Percentiles rank a stretch among this genome's conserved stretches.
Evolutionary conservation across 345 rosid species (phyloP).

Genomic region (Lumnitzera racemosa): DNA sequence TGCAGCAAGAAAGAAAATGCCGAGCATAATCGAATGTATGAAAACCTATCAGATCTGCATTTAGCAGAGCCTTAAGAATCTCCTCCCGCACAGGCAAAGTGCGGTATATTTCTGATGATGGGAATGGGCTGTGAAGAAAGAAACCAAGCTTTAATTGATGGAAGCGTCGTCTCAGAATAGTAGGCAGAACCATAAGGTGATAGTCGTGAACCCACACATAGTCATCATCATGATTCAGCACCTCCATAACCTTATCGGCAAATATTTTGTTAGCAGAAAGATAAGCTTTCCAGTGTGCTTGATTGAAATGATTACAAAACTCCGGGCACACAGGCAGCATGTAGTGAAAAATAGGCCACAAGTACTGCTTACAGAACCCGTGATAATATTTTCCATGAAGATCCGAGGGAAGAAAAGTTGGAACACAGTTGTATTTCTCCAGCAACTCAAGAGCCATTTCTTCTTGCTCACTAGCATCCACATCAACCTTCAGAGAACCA

Average conservation of each 20-base stretch:
- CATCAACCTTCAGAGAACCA: slow-evolving; percentile 36
- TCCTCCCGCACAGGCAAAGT: slow-evolving; percentile 38
- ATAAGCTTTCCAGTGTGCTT: slow-evolving; percentile 34
- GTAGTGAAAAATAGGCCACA: slow-evolving; percentile 51
- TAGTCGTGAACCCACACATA: slow-evolving; percentile 45
- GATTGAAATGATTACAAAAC: slow-evolving; percentile 27
- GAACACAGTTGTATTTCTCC: slow-evolving; percentile 35
- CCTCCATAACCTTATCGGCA: slow-evolving; percentile 41
- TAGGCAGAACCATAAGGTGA: slow-evolving; percentile 41
- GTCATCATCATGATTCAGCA: slow-evolving; percentile 31
- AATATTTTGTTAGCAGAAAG: slow-evolving; percentile 35
- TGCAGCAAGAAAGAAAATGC: slow-evolving; percentile 42
- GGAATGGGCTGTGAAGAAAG: slow-evolving; percentile 46
- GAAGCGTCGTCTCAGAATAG: slow-evolving; percentile 35
- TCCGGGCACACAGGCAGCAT: slow-evolving; percentile 37
- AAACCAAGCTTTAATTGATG: slow-evolving; percentile 34
- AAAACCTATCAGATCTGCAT: slow-evolving; percentile 40
- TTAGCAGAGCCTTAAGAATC: slow-evolving; percentile 31
- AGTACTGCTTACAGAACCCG: slow-evolving; percentile 38
- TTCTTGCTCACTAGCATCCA: slow-evolving; percentile 31
- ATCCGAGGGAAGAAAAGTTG: slow-evolving; percentile 37
- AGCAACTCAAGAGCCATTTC: slow-evolving; percentile 30
- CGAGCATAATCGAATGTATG: slow-evolving; percentile 47
- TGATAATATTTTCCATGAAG: slow-evolving; percentile 28
- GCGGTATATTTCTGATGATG: slow-evolving; percentile 39